A percentile compares a stretch with the other conserved stretches of the same genome.
Conservation (phyloP, 371 early-diverging fungal species). For the Apophysomyces sp. region DNA sequence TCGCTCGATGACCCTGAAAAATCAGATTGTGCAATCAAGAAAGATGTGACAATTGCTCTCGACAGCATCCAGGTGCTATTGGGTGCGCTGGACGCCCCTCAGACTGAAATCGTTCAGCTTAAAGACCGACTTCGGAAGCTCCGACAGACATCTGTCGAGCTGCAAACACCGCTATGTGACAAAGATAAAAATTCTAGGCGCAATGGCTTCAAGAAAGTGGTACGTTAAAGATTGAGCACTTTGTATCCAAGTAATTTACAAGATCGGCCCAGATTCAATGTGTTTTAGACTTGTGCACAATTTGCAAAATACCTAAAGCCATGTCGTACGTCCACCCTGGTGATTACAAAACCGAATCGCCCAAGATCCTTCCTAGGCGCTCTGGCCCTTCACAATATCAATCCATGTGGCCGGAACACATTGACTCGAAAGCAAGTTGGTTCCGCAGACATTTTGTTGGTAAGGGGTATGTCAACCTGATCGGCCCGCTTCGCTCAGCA, state of each 20-base stretch:
- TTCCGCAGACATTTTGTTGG: conserved; percentile 47
- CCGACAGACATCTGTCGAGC: background rate
- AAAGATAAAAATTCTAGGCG: background rate
- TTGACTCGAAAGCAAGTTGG: conserved; percentile 36
- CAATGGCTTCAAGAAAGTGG: background rate
- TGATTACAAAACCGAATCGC: background rate
- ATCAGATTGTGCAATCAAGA: background rate
- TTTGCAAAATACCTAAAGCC: background rate
- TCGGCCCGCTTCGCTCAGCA: conserved; percentile 14
- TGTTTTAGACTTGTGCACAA: background rate
- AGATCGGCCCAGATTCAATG: background rate
- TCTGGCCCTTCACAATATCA: background rate
- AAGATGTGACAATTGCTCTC: conserved; percentile 13
- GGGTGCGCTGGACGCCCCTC: conserved; percentile 19
- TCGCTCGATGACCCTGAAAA: background rate
- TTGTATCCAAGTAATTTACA: background rate
- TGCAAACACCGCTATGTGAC: background rate
- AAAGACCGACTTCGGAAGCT: conserved; percentile 8
- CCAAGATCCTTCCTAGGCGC: conserved; percentile 6
- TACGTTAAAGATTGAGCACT: no score
- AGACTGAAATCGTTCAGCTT: background rate
- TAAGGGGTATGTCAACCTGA: conserved; percentile 39
- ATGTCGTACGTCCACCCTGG: background rate
- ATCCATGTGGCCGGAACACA: conserved; percentile 27
- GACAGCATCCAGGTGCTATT: conserved; percentile 18